Evolutionary conservation across 805 yeast genomes (phyloP).

Genomic region (Yamadazyma tumulicola): DNA sequence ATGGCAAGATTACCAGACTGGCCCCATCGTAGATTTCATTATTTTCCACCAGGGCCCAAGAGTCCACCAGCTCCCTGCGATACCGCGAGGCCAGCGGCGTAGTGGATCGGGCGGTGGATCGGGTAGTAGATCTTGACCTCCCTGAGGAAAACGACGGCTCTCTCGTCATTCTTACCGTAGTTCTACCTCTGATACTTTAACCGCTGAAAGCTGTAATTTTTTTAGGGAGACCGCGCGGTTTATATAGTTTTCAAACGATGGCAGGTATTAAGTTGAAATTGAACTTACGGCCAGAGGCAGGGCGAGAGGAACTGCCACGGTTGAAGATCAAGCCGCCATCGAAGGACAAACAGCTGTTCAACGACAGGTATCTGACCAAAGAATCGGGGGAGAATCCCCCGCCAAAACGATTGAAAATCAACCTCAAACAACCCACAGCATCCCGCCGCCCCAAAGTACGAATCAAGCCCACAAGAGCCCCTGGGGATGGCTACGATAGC

Average conservation of each 20-base stretch:
- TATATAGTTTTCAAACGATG: not conserved
- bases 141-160: not conserved
- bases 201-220: too few species aligned
- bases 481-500: constrained; percentile 95
- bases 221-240: not conserved
- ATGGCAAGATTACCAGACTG: constrained; percentile 70
- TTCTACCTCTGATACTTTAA: not conserved
- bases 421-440: constrained; percentile 4
- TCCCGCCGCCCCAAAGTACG: constrained; percentile 40
- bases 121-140: constrained; percentile 1
- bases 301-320: too few species aligned
- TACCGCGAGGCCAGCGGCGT: not conserved
- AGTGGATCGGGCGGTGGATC: constrained; percentile 1
- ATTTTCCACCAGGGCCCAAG: constrained; percentile 36
- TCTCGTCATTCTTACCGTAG: not conserved
- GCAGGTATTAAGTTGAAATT: constrained; percentile 2
- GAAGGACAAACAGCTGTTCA: too few species aligned
- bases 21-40: constrained; percentile 78
- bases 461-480: constrained; percentile 61
- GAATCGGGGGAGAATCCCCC: too few species aligned
- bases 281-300: not conserved
- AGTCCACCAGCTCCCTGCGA: constrained; percentile 23
- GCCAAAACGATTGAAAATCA: constrained; percentile 3
- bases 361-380: too few species aligned
- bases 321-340: too few species aligned